Conservation (phyloP, 2,329 filamentous ascomycete species). For the Ophiocordyceps sinensis region DNA sequence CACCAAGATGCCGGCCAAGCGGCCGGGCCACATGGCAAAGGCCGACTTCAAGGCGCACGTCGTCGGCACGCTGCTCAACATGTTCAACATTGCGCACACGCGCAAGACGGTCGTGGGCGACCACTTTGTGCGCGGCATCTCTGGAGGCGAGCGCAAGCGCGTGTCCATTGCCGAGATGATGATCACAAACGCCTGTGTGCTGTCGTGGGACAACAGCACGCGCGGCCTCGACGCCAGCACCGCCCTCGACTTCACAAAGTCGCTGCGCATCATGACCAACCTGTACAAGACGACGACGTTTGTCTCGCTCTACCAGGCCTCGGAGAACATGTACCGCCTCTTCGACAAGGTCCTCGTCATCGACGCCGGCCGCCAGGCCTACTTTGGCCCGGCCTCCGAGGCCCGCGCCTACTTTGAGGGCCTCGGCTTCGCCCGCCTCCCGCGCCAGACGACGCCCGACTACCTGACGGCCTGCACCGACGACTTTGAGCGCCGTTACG, state of each 20-base stretch:
- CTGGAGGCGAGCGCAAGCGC: constrained; percentile 65
- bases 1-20: constrained; percentile 69
- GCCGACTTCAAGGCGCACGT: constrained; percentile 64
- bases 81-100: constrained; percentile 91
- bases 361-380: constrained; percentile 61
- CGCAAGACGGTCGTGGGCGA: constrained; percentile 75
- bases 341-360: constrained; percentile 81
- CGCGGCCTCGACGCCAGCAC: constrained; percentile 55
- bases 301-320: constrained; percentile 75
- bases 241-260: constrained; percentile 52
- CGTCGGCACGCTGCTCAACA: constrained; percentile 61
- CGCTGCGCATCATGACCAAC: constrained; percentile 66
- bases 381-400: constrained; percentile 53
- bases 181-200: constrained; percentile 55
- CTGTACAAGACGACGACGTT: constrained; percentile 75
- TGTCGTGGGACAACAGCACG: constrained; percentile 65
- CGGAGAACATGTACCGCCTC: constrained; percentile 63
- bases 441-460: constrained; percentile 67
- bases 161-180: constrained; percentile 77
- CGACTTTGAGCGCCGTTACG: constrained; percentile 68
- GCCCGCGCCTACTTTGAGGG: constrained; percentile 63
- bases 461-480: constrained; percentile 75
- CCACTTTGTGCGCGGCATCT: constrained; percentile 65
- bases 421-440: constrained; percentile 60
- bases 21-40: constrained; percentile 59